These are phyloP conservation scores for Musa balbisiana DNA, from an alignment of 202 grass and related monocot species.

Conservation along the genomic window DNA sequence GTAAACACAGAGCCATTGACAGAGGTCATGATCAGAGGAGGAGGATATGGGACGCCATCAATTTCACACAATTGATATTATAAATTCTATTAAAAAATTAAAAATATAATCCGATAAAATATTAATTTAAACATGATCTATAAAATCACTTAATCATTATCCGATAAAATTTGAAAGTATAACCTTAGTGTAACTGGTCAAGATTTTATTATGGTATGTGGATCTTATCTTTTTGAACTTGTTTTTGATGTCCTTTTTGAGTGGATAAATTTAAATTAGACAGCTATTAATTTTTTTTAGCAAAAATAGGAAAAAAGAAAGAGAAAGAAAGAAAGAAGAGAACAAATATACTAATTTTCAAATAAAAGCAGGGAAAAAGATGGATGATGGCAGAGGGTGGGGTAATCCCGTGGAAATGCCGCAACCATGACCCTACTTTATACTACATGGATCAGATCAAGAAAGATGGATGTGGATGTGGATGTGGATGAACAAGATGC, in stretches of 20 bases:
- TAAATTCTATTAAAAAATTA: too few species aligned
- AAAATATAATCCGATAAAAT: too few species aligned
- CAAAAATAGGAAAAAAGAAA: neutral
- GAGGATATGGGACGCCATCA: too few species aligned
- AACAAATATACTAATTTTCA: neutral
- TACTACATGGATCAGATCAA: neutral
- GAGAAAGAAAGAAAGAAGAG: neutral
- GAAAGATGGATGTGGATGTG: neutral
- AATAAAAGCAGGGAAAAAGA: neutral
- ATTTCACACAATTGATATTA: too few species aligned
- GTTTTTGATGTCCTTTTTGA: too few species aligned
- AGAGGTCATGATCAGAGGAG: too few species aligned
- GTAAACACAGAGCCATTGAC: too few species aligned
- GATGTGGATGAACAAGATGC: neutral
- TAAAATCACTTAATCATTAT: slow-evolving; percentile 7
- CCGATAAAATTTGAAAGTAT: neutral
- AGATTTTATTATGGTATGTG: neutral
- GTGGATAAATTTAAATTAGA: too few species aligned
- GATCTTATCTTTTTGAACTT: too few species aligned
- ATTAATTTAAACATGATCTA: too few species aligned
- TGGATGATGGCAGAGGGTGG: neutral
- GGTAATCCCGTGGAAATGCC: slow-evolving; percentile 1
- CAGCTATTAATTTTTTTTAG: too few species aligned
- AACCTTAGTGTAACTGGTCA: too few species aligned
- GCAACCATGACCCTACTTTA: neutral